Evolutionary conservation across 2,329 filamentous ascomycete species (phyloP), one percentile per base, ranked within the genome.

Genomic region (Thermochaetoides dissita): DNA sequence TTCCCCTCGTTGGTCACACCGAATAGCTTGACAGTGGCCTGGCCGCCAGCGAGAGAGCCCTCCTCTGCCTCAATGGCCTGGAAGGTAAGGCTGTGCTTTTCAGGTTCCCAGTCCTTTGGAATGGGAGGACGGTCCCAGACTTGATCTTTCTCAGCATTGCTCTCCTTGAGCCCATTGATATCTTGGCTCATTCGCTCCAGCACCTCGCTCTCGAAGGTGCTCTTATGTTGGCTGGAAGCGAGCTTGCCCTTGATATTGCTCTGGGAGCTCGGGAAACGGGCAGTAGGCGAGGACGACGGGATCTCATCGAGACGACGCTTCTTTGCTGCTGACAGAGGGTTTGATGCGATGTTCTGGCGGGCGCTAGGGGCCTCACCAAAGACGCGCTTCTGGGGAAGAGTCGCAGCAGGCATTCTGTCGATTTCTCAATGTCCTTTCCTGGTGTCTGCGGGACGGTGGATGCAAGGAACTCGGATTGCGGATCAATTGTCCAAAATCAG

Each of bases 41-140:
- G 79, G 12, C 84, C 85, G 38, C 84, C 84, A 57, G 81, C 67
- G 2, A 95, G 61, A 3, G 78, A 83, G 12, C 91, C 89, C 59
- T 98, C 89, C 57, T 96, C 88, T 1, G 79, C 82, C 56, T 98
- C 93, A 52, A 98, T 98, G 56, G 93, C 83, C 64, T 98, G 91
- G 57, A 98, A 96, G 50, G 74, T 78, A n/a, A 98, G 68, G 50
- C 66, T 79, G 49, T 91, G 77, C 32, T 64, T 76, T 40, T 72
- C 58, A 7, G 79, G 70, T 46, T 63, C 51, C 46, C 74, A 76
- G 41, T 65, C 59, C n/a, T 58, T 34, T 7, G 53, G 64, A 0
- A 62, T 38, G 0, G 71, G 67, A 6, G 74, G 74, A 1, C 74
- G 69, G 37, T 81, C 79, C 93, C 91, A 98, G 57, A 85, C 74